Evolutionary conservation across 768 basidiomycete genomes (phyloP).

Genomic region (Russula earlei): DNA sequence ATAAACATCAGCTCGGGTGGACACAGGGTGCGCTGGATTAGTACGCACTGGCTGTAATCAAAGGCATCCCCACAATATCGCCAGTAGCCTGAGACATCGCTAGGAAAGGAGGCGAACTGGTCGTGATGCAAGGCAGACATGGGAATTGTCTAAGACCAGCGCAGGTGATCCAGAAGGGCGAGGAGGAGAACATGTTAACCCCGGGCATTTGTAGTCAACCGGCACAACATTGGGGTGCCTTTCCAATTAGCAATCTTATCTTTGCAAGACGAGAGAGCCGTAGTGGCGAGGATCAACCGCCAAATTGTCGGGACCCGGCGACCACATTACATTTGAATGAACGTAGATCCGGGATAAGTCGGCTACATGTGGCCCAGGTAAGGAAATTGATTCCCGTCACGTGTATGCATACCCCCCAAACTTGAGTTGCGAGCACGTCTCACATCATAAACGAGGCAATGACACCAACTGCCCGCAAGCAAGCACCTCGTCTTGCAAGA

Average conservation of each 20-base stretch:
- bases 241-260: conserved; percentile 1
- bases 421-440: not conserved
- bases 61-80: not conserved
- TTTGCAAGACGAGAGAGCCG: not conserved
- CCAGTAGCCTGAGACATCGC: not conserved
- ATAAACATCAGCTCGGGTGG: not conserved
- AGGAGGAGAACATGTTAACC: not conserved
- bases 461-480: conserved; percentile 39
- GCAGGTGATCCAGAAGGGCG: not conserved
- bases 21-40: not conserved
- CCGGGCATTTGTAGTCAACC: conserved; percentile 3
- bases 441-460: not conserved
- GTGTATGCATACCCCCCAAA: not conserved
- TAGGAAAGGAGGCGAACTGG: not conserved
- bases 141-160: not conserved
- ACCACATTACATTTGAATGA: not conserved
- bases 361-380: not conserved
- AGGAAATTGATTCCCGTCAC: not conserved
- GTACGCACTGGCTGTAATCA: not conserved
- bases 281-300: not conserved
- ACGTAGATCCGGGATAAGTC: not conserved
- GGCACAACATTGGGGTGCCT: not conserved
- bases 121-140: not conserved
- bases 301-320: not conserved
- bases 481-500: conserved; percentile 65